Evolutionary conservation across 768 basidiomycete species (phyloP), one percentile per base, ranked within the genome.

Genomic region (Termitomyces sp.): DNA sequence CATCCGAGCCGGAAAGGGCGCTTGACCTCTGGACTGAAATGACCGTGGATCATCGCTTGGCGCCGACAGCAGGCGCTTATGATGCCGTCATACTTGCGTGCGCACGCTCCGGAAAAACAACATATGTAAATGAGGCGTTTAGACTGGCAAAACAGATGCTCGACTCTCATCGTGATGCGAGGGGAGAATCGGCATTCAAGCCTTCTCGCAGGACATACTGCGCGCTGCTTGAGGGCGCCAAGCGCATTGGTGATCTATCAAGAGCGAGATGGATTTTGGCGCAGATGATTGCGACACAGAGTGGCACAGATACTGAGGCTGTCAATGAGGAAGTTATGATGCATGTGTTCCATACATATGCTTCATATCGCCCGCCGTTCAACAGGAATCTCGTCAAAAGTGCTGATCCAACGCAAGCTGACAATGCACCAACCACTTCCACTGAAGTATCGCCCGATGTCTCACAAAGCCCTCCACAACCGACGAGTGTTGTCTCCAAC

Each of bases 1-100:
- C 74, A n/a, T 86, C 90, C 1, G 89, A 96, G 65, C 92, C 94
- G 0, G 94, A 97, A 70, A 87, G 92, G 47, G 97, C 96, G 0
- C 78, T 96, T 60, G 97, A 99, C 70, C 79, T 98, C 0, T 97
- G 91, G 85, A 86, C 83, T 31, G 96, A 98, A 72, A 94, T 98
- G 94, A 91, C 89, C 2, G 73, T 83, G 1, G 91, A 94, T 67
- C 81, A 82, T 36, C 65, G 77, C 3, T 73, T 94, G 14, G 63
- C 73, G 11, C 94, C 96, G 0, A 86, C 86, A 0, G 77, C 78
- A 1, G 83, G 78, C 4, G 81, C 92, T 3, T 99, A 93, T 70
- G 88, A 87, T 63, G 94, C 94, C 0, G 74, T 91, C 59, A 95
- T 98, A 67, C 80, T 86, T 10, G 90, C 92, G 0, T 92, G 93